Conservation (phyloP, 2,329 filamentous ascomycete species). For the Tolypocladium sp. region DNA sequence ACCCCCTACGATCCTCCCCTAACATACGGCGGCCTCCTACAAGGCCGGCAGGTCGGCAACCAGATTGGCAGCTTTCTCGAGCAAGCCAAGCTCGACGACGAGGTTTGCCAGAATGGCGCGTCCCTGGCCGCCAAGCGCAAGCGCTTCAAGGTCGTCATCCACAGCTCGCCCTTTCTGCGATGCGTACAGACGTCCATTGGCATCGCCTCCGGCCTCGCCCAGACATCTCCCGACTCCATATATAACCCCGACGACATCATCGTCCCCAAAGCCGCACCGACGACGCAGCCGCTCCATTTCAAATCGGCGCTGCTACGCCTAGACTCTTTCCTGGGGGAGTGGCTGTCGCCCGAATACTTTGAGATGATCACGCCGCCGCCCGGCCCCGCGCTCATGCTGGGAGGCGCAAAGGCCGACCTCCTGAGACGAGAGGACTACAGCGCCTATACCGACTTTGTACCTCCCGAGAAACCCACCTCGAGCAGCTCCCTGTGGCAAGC, state of each 20-base stretch:
- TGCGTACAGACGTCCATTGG: slow-evolving; percentile 89
- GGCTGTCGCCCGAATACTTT: slow-evolving; percentile 89
- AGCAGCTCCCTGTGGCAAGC: slow-evolving; percentile 23
- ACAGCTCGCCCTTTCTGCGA: slow-evolving; percentile 87
- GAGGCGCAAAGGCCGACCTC: slow-evolving; percentile 78
- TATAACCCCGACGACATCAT: slow-evolving; percentile 23
- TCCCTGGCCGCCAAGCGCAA: slow-evolving; percentile 31
- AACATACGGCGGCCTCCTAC: slow-evolving; percentile 89
- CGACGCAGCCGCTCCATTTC: slow-evolving; percentile 20
- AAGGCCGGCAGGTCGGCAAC: slow-evolving; percentile 71
- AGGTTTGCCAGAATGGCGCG: slow-evolving; percentile 15
- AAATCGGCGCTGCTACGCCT: slow-evolving; percentile 63
- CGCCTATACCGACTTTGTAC: slow-evolving; percentile 25
- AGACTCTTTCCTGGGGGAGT: slow-evolving; percentile 91
- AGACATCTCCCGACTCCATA: slow-evolving; percentile 29
- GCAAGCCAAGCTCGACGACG: slow-evolving; percentile 38
- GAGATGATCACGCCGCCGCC: slow-evolving; percentile 87
- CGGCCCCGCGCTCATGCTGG: slow-evolving; percentile 76
- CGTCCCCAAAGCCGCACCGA: slow-evolving; percentile 19
- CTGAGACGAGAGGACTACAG: slow-evolving; percentile 65
- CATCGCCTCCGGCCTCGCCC: slow-evolving; percentile 75
- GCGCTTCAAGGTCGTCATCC: slow-evolving; percentile 72
- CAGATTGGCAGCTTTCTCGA: slow-evolving; percentile 69
- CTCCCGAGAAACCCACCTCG: slow-evolving; percentile 10
- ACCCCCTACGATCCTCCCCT: slow-evolving; percentile 93